phyloP scores from a whole-genome alignment of 768 basidiomycete genomes.

The Kondoa malvinella region DNA sequence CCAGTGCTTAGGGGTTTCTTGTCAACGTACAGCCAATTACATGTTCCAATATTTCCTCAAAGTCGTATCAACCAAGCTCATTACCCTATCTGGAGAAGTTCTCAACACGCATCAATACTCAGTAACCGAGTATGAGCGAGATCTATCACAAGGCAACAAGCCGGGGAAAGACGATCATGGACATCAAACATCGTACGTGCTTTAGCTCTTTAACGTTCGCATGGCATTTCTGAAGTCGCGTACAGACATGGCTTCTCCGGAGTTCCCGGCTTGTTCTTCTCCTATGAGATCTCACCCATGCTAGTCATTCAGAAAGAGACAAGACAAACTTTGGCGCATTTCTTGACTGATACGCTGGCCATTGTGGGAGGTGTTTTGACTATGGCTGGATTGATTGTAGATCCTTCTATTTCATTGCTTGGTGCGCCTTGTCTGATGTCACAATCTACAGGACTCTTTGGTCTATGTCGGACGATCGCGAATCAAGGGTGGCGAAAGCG shows the following conservation, averaged over 20 bases:
- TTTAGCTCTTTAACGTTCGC: not conserved
- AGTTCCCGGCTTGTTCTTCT: constrained; percentile 40
- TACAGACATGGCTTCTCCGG: constrained; percentile 48
- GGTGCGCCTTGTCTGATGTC: not conserved
- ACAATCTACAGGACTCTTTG: not conserved
- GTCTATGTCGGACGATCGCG: not conserved
- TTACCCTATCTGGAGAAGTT: constrained; percentile 60
- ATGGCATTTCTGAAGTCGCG: not conserved
- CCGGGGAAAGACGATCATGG: constrained; percentile 32
- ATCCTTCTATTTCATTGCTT: constrained; percentile 25
- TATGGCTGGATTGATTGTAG: constrained; percentile 73
- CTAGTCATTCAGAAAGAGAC: constrained; percentile 79
- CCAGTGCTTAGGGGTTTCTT: not conserved
- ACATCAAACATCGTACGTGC: constrained; percentile 37
- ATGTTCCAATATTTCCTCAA: constrained; percentile 75
- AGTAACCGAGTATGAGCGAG: constrained; percentile 87
- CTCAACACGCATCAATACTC: constrained; percentile 88
- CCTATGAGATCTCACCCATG: constrained; percentile 42
- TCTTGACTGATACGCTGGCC: constrained; percentile 94
- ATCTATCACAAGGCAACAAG: constrained; percentile 45
- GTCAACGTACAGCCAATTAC: not conserved
- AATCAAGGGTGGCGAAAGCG: not conserved
- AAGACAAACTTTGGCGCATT: constrained; percentile 91
- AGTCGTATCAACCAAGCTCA: constrained; percentile 89
- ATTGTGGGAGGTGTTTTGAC: constrained; percentile 96